These are phyloP conservation scores for Ulota crispa DNA, from an alignment of 225 moss, liverwort and hornwort genomes.

Conservation along the genomic window DNA sequence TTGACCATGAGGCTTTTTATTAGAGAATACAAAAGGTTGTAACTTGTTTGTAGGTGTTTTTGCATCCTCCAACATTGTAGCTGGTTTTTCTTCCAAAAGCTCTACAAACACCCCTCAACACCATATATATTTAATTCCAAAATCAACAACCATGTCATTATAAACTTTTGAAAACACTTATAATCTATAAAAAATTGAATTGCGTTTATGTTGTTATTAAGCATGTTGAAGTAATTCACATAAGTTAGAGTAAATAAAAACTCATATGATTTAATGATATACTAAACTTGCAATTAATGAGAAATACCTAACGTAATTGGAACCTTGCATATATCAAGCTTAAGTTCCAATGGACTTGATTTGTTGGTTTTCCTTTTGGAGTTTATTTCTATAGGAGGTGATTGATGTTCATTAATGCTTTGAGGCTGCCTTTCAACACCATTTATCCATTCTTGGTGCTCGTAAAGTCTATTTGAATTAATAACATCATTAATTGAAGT, in stretches of 20 bases:
- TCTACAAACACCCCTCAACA: constrained; percentile 15
- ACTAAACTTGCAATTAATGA: too few relatives aligned
- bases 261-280: too few relatives aligned
- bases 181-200: too few relatives aligned
- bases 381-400: not conserved
- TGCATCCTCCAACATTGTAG: constrained; percentile 5
- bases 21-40: not conserved
- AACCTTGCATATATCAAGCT: constrained; percentile 35
- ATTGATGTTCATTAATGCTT: not conserved
- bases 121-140: constrained; percentile 7
- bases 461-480: not conserved
- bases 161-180: too few relatives aligned
- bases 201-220: too few relatives aligned
- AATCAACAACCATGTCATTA: not conserved
- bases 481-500: constrained; percentile 7
- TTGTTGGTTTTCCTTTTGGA: not conserved
- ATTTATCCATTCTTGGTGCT: constrained; percentile 7
- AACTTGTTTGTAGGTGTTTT: constrained; percentile 13
- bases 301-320: constrained; percentile 38
- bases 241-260: too few relatives aligned
- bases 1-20: constrained; percentile 5
- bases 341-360: constrained; percentile 43
- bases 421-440: not conserved
- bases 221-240: too few relatives aligned
- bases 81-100: constrained; percentile 15